Conservation (phyloP, 129 eudicot genomes). For the Deinandra increscens region DNA sequence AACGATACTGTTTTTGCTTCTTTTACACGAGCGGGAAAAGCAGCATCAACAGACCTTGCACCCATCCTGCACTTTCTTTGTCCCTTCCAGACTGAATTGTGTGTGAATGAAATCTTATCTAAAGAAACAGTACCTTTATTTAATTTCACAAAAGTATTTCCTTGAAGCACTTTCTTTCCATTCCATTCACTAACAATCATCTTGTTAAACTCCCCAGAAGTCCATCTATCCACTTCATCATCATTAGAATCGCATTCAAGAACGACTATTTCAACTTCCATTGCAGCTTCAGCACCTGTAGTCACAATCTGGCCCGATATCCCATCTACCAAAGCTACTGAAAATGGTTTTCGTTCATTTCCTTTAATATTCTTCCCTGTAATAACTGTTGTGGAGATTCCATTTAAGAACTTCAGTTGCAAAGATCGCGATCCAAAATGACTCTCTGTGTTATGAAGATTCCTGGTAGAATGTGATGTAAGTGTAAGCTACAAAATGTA, state of each 20-base stretch:
- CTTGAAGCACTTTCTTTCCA: conserved; percentile 46
- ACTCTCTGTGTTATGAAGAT: conserved; percentile 19
- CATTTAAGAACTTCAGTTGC: conserved; percentile 46
- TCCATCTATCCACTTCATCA: conserved; percentile 32
- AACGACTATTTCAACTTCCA: conserved; percentile 52
- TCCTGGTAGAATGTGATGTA: conserved; percentile 32
- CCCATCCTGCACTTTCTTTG: conserved; percentile 46
- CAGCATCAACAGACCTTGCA: conserved; percentile 39
- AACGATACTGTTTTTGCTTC: conserved; percentile 62
- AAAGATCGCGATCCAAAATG: conserved; percentile 29
- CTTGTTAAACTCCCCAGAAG: conserved; percentile 34
- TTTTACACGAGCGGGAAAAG: conserved; percentile 31
- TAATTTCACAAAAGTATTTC: conserved; percentile 34
- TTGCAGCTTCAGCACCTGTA: conserved; percentile 46
- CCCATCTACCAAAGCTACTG: conserved; percentile 46
- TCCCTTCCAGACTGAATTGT: conserved; percentile 44
- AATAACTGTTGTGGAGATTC: conserved; percentile 42
- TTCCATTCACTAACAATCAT: conserved; percentile 42
- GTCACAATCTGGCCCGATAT: conserved; percentile 35
- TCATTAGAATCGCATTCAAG: conserved; percentile 41
- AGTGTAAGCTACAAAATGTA: conserved; percentile 23
- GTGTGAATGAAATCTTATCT: conserved; percentile 41
- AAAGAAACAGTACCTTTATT: conserved; percentile 45
- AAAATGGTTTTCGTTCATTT: conserved; percentile 34
- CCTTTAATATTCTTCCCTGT: conserved; percentile 57